Evolutionary conservation across 495 filamentous ascomycete species (phyloP).

Genomic region (Gamarada debralockiae): DNA sequence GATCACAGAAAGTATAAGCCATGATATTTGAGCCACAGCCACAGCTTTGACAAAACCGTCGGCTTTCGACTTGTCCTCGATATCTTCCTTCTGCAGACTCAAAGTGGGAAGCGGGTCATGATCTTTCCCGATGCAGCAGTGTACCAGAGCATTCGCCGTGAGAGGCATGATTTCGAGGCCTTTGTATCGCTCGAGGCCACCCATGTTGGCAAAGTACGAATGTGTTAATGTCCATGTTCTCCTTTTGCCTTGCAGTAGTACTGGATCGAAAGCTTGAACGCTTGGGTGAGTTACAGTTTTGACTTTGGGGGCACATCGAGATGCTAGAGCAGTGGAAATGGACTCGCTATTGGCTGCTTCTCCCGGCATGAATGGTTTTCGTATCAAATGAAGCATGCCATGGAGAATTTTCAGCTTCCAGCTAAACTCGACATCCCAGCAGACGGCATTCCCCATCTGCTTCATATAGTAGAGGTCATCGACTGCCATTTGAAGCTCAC

Average conservation of each 20-base stretch:
- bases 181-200: neutral
- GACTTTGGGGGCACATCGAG: no score
- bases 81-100: neutral
- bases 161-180: neutral
- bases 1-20: neutral
- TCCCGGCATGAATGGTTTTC: no score
- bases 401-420: no score
- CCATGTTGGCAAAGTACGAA: neutral
- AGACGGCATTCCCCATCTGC: neutral
- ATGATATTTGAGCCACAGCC: neutral
- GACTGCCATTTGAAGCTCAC: neutral
- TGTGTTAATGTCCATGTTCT: neutral
- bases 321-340: no score
- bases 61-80: slow-evolving; percentile 1
- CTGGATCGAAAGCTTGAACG: no score
- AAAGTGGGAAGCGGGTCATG: neutral
- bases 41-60: neutral
- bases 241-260: no score
- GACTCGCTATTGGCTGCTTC: no score
- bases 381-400: no score
- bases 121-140: neutral
- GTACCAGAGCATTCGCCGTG: neutral
- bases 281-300: no score
- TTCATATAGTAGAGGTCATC: neutral
- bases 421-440: no score